phyloP scores from a whole-genome alignment of 73 alveolate species.

The Paramecium pentaurelia region DNA sequence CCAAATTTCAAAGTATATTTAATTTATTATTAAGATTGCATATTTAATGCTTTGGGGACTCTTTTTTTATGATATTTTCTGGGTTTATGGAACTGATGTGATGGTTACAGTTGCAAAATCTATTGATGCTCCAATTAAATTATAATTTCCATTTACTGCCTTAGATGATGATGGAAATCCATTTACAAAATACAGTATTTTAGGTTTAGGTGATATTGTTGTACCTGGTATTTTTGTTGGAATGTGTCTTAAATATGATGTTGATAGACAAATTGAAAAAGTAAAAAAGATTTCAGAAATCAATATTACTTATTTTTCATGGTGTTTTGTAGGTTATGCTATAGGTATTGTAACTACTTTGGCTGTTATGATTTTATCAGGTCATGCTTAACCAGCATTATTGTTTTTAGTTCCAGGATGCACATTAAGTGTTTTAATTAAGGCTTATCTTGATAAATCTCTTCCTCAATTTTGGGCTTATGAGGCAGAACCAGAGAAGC shows the following conservation, averaged over 20 bases:
- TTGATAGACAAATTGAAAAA: conserved; percentile 67
- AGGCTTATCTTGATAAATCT: conserved; percentile 76
- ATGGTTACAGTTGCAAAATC: conserved; percentile 98
- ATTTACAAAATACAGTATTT: conserved; percentile 77
- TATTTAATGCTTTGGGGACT: conserved; percentile 72
- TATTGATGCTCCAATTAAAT: conserved; percentile 96
- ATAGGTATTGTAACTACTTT: conserved; percentile 87
- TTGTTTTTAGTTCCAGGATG: conserved; percentile 94
- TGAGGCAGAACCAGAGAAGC: conserved; percentile 60
- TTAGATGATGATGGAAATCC: conserved; percentile 61
- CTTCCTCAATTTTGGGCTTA: conserved; percentile 71
- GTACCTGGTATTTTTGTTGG: conserved; percentile 97
- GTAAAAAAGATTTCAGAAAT: conserved; percentile 53
- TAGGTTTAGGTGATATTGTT: conserved; percentile 98
- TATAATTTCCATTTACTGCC: conserved; percentile 79
- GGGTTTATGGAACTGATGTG: conserved; percentile 97
- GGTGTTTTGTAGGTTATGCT: conserved; percentile 82
- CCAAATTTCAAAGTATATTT: conserved; percentile 58
- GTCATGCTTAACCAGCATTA: conserved; percentile 97
- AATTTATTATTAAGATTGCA: conserved; percentile 19
- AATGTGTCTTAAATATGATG: conserved; percentile 87
- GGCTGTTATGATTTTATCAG: conserved; percentile 82
- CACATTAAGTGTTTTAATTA: conserved; percentile 72
- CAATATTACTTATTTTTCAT: conserved; percentile 75
- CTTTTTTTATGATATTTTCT: conserved; percentile 96